Percentiles rank a stretch among this genome's conserved stretches.
These are phyloP conservation scores for Kazachstania martiniae DNA, from an alignment of 805 yeast genomes.

Conservation along the genomic window DNA sequence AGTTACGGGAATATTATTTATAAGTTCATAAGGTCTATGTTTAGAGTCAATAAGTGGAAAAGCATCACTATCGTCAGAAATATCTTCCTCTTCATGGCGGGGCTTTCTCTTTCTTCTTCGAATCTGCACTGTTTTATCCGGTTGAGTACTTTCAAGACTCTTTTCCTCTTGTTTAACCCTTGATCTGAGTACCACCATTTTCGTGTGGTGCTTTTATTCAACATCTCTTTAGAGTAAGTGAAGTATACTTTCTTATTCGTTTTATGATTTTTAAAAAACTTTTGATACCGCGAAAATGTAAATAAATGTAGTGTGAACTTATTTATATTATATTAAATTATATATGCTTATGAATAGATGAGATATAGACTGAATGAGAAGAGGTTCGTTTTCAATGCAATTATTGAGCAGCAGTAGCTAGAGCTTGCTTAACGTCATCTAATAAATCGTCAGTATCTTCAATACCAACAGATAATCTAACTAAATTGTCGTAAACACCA, in stretches of 20 bases:
- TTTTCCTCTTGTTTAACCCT: not conserved
- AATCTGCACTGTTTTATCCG: not conserved
- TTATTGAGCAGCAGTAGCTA: conserved; percentile 28
- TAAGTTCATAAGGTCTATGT: conserved; percentile 51
- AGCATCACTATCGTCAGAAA: not conserved
- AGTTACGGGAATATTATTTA: conserved; percentile 61
- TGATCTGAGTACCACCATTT: not conserved
- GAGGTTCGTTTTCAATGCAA: no score
- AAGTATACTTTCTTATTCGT: not conserved
- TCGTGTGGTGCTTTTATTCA: no score
- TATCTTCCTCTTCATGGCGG: not conserved
- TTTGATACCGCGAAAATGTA: no score
- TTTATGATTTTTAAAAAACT: not conserved
- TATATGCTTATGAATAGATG: not conserved
- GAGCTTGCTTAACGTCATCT: conserved; percentile 60
- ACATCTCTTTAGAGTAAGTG: no score
- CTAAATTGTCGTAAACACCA: conserved; percentile 73
- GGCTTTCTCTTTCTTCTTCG: not conserved
- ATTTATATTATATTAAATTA: not conserved
- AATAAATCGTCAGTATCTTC: conserved; percentile 74
- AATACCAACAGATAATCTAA: conserved; percentile 78
- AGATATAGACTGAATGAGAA: not conserved
- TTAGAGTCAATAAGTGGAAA: not conserved
- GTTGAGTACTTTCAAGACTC: no score
- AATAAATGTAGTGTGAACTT: no score